Conservation (phyloP, 1,139 yeast genomes). For the Kodamaea sp. region DNA sequence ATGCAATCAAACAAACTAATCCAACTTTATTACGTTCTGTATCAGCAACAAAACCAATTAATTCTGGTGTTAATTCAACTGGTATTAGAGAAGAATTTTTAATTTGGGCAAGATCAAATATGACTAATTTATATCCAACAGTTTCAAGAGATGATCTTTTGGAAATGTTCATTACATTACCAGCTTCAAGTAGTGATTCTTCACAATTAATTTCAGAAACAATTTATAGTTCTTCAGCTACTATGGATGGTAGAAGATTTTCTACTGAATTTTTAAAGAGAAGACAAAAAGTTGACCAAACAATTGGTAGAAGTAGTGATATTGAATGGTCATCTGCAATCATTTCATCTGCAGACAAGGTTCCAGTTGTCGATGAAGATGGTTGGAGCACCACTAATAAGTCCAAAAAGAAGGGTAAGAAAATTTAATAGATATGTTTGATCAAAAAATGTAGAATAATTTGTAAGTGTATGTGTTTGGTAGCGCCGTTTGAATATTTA, state of each 20-base stretch:
- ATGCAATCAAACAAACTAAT: constrained; percentile 19
- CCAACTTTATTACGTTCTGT: constrained; percentile 49
- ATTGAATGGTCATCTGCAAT: constrained; percentile 68
- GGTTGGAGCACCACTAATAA: constrained; percentile 63
- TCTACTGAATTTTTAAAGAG: constrained; percentile 85
- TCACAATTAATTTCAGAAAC: constrained; percentile 89
- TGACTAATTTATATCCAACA: constrained; percentile 69
- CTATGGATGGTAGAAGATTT: constrained; percentile 93
- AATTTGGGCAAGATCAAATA: constrained; percentile 77
- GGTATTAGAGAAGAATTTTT: constrained; percentile 61
- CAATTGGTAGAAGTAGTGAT: constrained; percentile 43
- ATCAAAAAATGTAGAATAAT: not conserved
- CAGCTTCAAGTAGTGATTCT: constrained; percentile 62
- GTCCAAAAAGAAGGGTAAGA: constrained; percentile 28
- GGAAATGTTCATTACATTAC: constrained; percentile 76
- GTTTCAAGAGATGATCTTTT: constrained; percentile 75
- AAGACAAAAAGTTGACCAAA: constrained; percentile 66
- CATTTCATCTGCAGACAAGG: constrained; percentile 43
- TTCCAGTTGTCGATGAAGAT: constrained; percentile 56
- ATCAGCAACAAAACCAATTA: constrained; percentile 33
- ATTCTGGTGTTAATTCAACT: constrained; percentile 26
- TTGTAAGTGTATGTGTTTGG: not conserved
- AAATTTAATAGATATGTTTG: constrained; percentile 4
- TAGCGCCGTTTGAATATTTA: no score
- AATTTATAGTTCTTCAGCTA: constrained; percentile 81